Evolutionary conservation across 2,329 filamentous ascomycete genomes (phyloP).

Genomic region (Exophiala sp.): DNA sequence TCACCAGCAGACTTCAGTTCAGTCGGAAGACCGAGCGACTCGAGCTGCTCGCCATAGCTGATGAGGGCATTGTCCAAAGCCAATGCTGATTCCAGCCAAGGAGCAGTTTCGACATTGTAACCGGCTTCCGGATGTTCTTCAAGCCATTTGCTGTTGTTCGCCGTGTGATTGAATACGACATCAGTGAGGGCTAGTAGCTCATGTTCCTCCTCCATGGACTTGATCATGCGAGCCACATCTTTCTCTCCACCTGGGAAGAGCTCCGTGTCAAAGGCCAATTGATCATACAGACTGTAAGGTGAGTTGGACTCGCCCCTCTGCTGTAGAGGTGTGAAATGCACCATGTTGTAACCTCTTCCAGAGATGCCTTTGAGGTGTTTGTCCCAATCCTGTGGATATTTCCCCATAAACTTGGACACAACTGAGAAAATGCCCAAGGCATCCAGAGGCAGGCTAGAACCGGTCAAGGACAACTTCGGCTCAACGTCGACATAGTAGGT

Average conservation of each 20-base stretch:
- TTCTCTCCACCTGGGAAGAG: constrained; percentile 82
- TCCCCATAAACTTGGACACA: constrained; percentile 97
- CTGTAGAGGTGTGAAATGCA: constrained; percentile 95
- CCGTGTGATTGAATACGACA: constrained; percentile 97
- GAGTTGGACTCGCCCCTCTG: constrained; percentile 87
- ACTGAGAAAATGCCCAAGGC: constrained; percentile 89
- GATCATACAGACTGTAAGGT: constrained; percentile 94
- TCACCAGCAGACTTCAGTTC: constrained; percentile 69
- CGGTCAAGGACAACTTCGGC: constrained; percentile 71
- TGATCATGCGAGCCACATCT: constrained; percentile 72
- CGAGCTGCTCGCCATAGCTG: constrained; percentile 60
- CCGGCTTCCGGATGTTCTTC: constrained; percentile 91
- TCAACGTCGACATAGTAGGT: constrained; percentile 93
- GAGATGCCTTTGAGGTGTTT: constrained; percentile 84
- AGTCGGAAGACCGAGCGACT: constrained; percentile 69
- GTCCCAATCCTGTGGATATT: constrained; percentile 86
- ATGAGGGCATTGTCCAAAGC: constrained; percentile 75
- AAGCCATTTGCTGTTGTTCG: constrained; percentile 91
- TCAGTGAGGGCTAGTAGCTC: constrained; percentile 86
- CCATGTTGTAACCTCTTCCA: constrained; percentile 94
- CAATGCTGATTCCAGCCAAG: constrained; percentile 63
- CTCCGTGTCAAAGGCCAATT: constrained; percentile 76
- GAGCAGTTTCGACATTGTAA: constrained; percentile 89
- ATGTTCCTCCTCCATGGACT: constrained; percentile 78
- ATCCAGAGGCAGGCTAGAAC: constrained; percentile 72